phyloP scores from a whole-genome alignment of 2,329 filamentous ascomycete species.

The Lecanicillium sp. region DNA sequence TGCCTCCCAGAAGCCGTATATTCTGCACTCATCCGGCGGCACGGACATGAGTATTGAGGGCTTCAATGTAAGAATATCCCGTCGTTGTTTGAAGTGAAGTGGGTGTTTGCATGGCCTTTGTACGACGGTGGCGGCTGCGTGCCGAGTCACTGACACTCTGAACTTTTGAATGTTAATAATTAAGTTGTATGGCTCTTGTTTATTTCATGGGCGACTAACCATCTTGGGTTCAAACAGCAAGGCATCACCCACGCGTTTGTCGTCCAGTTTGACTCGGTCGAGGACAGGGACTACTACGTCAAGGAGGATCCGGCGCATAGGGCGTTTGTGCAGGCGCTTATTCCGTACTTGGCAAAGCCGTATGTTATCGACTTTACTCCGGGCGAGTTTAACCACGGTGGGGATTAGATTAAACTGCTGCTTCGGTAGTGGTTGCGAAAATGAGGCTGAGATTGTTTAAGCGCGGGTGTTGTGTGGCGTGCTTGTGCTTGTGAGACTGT shows the following conservation, averaged over 20 bases:
- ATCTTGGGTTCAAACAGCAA: conserved; percentile 28
- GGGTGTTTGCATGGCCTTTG: no score
- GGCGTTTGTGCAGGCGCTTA: conserved; percentile 44
- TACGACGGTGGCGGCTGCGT: no score
- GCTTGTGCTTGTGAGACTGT: no score
- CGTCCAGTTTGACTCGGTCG: conserved; percentile 52
- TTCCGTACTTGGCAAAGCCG: conserved; percentile 38
- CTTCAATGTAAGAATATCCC: conserved; percentile 36
- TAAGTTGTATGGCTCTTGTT: no score
- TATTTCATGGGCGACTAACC: neutral
- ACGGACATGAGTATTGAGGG: conserved; percentile 53
- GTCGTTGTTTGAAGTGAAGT: no score
- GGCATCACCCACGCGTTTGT: conserved; percentile 62
- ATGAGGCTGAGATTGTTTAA: no score
- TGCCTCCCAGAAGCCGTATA: conserved; percentile 48
- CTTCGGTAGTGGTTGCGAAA: no score
- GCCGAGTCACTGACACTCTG: no score
- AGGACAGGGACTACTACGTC: conserved; percentile 62
- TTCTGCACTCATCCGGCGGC: conserved; percentile 50
- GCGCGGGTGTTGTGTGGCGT: no score
- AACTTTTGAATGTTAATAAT: no score
- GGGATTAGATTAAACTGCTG: no score
- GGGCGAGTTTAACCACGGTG: conserved; percentile 28
- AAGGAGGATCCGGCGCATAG: conserved; percentile 54
- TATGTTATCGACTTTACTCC: conserved; percentile 52